phyloP scores from a whole-genome alignment of 345 rosid species.

The Pistacia vera region DNA sequence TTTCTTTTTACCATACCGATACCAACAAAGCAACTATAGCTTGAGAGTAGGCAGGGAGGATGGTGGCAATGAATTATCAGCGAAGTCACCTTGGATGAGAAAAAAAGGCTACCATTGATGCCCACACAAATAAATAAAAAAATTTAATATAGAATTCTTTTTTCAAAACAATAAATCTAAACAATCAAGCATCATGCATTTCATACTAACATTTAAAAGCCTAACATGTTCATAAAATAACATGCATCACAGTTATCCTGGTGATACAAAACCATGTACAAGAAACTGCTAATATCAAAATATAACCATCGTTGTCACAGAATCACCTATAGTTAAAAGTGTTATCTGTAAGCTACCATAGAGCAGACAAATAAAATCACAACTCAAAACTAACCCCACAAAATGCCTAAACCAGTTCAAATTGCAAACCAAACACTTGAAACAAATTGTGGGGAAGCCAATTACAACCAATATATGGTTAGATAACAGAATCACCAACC shows the following conservation, averaged over 20 bases:
- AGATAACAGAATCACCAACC: conserved; percentile 9
- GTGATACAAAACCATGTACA: conserved; percentile 2
- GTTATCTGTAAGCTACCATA: conserved; percentile 9
- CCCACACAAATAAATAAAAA: too few species aligned
- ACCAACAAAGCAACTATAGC: too few species aligned
- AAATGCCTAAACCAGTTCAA: conserved; percentile 12
- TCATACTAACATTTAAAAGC: background rate
- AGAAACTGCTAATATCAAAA: conserved; percentile 3
- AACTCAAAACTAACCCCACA: conserved; percentile 9
- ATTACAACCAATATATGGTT: background rate
- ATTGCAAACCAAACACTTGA: conserved; percentile 19
- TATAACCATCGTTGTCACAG: conserved; percentile 3
- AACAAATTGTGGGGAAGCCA: conserved; percentile 10
- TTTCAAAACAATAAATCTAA: background rate
- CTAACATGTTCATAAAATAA: background rate
- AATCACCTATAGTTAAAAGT: conserved; percentile 11
- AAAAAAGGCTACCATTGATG: too few species aligned
- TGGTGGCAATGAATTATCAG: too few species aligned
- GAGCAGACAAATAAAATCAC: conserved; percentile 9
- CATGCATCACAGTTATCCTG: background rate
- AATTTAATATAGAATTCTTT: background rate
- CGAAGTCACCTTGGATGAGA: too few species aligned
- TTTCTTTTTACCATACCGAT: too few species aligned
- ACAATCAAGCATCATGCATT: background rate
- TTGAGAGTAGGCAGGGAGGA: too few species aligned